Base-by-base conservation (phyloP, 2,329 filamentous ascomycete genomes). In the Ceratocystis eucalypticola region DNA sequence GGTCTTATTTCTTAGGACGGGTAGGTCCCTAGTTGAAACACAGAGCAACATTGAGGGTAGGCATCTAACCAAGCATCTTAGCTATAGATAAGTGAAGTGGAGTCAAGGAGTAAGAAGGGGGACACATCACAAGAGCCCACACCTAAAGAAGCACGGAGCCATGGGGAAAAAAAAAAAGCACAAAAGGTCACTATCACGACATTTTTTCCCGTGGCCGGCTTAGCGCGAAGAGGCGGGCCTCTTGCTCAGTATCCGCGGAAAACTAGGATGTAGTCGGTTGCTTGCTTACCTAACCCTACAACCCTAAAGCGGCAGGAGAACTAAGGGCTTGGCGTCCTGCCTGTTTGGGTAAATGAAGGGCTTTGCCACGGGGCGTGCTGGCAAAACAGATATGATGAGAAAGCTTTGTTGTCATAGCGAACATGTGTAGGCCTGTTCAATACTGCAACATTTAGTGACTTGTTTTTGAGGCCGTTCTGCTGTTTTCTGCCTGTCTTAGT, bases 121-220 rank as follows among this genome's bases (percentile, higher is more conserved):
- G 53, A 28, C 12, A 8, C 53, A 57, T 15, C 53, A 22, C 7
- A 33, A 33, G 10, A 57, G 17, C 30, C 30, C 30, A 30, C 30
- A 7, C 30, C 50, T 25, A 30, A 20, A 15, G 17, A 17, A 28
- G 53, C 53, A 57, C 53, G 53, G 53, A 33, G 53, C 53, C 28
- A 30, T n/a, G 15, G 6, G n/a, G 6, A 1, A 30, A n/a, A 28
- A 57, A 55, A 55, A 50, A 50, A 22, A n/a, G 5, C 46, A 50
- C 5, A 20, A 50, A 20, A 20, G 22, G 30, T 17, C 25, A 57
- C 22, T 17, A 57, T 57, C 53, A 57, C 53, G 53, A 57, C 53
- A 57, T 57, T 33, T 57, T 57, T 57, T 57, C 17, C 53, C 53
- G 53, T 57, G 53, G 53, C 53, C 25, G 28, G 25, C 53, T 37